A percentile compares a stretch with the other conserved stretches of the same genome.
phyloP scores from a whole-genome alignment of 2,329 filamentous ascomycete species.

The Fusarium avenaceum region DNA sequence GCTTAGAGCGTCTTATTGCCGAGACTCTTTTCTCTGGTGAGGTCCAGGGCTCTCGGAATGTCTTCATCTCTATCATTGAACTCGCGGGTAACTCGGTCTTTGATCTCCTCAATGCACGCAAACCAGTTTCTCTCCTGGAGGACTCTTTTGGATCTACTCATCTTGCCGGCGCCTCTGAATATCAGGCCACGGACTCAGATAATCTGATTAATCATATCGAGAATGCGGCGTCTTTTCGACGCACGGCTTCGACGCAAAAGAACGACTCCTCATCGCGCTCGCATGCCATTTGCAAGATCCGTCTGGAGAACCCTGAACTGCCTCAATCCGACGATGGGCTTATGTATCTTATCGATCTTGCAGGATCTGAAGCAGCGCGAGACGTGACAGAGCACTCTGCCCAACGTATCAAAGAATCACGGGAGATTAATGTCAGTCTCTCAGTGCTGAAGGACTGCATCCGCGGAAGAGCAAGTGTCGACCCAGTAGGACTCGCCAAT shows the following conservation, averaged over 20 bases:
- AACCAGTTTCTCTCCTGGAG: slow-evolving; percentile 59
- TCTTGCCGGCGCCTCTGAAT: slow-evolving; percentile 59
- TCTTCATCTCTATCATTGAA: slow-evolving; percentile 57
- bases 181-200: slow-evolving; percentile 49
- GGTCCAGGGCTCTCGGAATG: slow-evolving; percentile 47
- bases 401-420: slow-evolving; percentile 61
- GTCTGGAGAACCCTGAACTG: slow-evolving; percentile 53
- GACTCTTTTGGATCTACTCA: slow-evolving; percentile 61
- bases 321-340: slow-evolving; percentile 56
- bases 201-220: slow-evolving; percentile 54
- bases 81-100: slow-evolving; percentile 55
- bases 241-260: slow-evolving; percentile 59
- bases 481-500: slow-evolving; percentile 43
- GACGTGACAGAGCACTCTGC: slow-evolving; percentile 57
- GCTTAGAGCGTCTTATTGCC: slow-evolving; percentile 58
- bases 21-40: slow-evolving; percentile 51
- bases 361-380: slow-evolving; percentile 63
- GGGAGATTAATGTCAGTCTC: slow-evolving; percentile 63
- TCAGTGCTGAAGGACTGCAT: slow-evolving; percentile 67
- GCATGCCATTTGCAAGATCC: slow-evolving; percentile 63
- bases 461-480: slow-evolving; percentile 57
- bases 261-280: slow-evolving; percentile 64
- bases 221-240: slow-evolving; percentile 56
- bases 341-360: slow-evolving; percentile 63
- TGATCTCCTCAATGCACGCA: slow-evolving; percentile 59